Conservation (phyloP, 139 green algal species). For the Chlorella sp. region DNA sequence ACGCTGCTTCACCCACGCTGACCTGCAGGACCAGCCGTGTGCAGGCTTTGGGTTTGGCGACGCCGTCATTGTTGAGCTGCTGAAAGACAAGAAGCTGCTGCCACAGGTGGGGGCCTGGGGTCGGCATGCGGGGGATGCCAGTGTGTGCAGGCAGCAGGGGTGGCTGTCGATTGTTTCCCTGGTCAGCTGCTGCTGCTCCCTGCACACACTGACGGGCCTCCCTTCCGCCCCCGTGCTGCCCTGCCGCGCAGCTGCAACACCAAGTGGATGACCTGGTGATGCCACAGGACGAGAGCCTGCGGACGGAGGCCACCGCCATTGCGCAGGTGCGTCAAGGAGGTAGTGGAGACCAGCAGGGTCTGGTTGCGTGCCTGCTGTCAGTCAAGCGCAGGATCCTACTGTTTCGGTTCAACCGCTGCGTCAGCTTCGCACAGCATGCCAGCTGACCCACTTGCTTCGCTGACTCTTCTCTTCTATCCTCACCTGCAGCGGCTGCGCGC, state of each 20-base stretch:
- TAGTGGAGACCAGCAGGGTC: no score
- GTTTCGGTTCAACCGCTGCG: no score
- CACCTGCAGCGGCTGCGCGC: constrained; percentile 60
- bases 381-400: no score
- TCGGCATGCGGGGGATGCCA: neutral
- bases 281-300: constrained; percentile 76
- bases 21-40: constrained; percentile 67
- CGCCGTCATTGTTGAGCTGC: constrained; percentile 97
- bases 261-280: constrained; percentile 90
- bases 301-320: constrained; percentile 65
- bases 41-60: constrained; percentile 96
- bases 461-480: no score
- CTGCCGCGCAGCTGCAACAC: constrained; percentile 5
- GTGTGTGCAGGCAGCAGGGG: no score
- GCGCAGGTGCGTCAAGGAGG: constrained; percentile 44
- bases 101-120: constrained; percentile 43
- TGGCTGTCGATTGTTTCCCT: neutral
- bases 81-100: constrained; percentile 89
- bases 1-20: no score
- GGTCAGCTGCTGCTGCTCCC: no score
- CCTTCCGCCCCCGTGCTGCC: no score
- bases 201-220: no score
- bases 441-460: no score
- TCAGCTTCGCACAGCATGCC: no score
- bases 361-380: no score